phyloP scores from a whole-genome alignment of 352 stramenopile species.

The Phytopythium cucurbitacearum region DNA sequence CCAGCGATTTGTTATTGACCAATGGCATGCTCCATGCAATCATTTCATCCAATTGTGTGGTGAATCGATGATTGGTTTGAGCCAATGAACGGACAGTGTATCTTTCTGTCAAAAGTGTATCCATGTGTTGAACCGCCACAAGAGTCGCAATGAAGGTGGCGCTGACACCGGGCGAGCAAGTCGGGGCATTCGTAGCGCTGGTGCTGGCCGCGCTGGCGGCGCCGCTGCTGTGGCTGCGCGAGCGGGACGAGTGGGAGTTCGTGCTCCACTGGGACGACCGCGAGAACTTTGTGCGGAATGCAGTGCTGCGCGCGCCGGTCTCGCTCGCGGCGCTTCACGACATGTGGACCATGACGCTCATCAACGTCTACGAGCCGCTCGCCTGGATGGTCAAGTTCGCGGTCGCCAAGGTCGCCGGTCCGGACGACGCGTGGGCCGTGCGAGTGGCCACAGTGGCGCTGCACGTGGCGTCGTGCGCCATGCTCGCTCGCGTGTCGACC shows the following conservation, averaged over 20 bases:
- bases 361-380: conserved; percentile 72
- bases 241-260: conserved; percentile 33
- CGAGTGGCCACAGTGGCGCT: conserved; percentile 39
- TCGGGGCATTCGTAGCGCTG: conserved; percentile 2
- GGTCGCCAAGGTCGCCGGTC: conserved; percentile 23
- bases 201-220: conserved; percentile 1
- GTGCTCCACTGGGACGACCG: conserved; percentile 48
- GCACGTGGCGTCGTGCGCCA: conserved; percentile 22
- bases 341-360: conserved; percentile 48
- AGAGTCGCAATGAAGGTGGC: not conserved
- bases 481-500: conserved; percentile 24
- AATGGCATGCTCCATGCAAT: too few relatives aligned
- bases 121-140: not conserved
- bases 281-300: conserved; percentile 55
- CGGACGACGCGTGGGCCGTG: conserved; percentile 28
- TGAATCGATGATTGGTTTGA: not conserved
- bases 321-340: conserved; percentile 19
- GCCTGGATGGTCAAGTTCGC: conserved; percentile 60
- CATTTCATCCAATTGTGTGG: not conserved
- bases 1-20: too few relatives aligned
- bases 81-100: conserved; percentile 1
- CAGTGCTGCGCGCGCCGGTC: conserved; percentile 34
- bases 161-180: not conserved
- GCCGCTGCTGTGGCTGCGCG: not conserved
- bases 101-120: conserved; percentile 4